Evolutionary conservation across 2,329 filamentous ascomycete species (phyloP), one percentile per base, ranked within the genome.

Genomic region (Clonostachys byssicola): DNA sequence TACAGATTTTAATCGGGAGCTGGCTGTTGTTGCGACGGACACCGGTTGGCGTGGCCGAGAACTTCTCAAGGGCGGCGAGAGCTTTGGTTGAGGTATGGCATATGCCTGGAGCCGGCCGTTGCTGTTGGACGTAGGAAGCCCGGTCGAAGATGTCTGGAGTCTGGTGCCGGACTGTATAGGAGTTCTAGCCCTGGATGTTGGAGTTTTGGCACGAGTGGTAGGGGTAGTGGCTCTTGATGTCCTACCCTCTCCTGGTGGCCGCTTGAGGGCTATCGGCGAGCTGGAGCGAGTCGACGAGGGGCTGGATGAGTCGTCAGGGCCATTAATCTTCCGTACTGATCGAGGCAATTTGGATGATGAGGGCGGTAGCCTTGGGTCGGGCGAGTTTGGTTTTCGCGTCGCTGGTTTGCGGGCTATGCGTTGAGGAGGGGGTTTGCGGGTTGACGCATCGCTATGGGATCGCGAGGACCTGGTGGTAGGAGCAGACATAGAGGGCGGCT

Each of bases 1-100:
- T 5, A 77, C 72, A 43, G 81, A 77, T 60, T 78, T 86, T 56
- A 84, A 79, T 48, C 85, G 80, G 35, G 86, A 87, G 47, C 84
- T 81, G 34, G 84, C 74, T n/a, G 86, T 87, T 3, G 80, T 80
- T n/a, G 86, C 86, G 47, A 81, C 74, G 10, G 88, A 89, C 18
- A 95, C 84, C 9, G 88, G 85, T 59, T 89, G 85, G 45, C 89
- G 78, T n/a, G 89, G 88, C 40, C 89, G 78, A 40, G 89, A 94
- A 59, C 88, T 94, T 59, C 90, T 81, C 43, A 95, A 70, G 10
- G 86, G 82, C 5, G 90, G 89, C 2, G 91, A 95, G 34, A 85
- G 77, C 60, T 88, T 89, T 1, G 88, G 81, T 16, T 77, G 74
- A 40, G 88, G 81, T 48, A 86, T 80, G 54, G 94, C 88, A 61